These are phyloP conservation scores for Aspergillus fructus DNA, from an alignment of 2,329 filamentous ascomycete species.

Conservation along the genomic window DNA sequence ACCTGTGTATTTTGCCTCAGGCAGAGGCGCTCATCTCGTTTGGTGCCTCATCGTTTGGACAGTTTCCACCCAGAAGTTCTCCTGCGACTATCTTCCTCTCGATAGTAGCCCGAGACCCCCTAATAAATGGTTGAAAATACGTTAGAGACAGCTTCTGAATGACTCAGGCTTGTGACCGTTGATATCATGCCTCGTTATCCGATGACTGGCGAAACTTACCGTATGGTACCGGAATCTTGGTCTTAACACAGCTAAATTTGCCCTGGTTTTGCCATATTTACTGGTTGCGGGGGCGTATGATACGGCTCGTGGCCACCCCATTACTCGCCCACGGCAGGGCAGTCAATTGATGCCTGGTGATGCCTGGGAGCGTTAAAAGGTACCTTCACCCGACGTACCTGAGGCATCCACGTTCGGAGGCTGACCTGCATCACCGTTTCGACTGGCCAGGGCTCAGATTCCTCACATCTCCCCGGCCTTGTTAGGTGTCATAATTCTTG, in stretches of 20 bases:
- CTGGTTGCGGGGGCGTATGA: neutral
- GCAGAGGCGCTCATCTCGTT: neutral
- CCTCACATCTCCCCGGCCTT: conserved; percentile 3
- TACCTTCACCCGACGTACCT: conserved; percentile 2
- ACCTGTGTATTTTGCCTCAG: neutral
- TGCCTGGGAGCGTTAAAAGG: neutral
- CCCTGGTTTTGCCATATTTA: neutral
- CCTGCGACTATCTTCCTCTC: neutral
- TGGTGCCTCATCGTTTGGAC: neutral
- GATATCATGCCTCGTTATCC: neutral
- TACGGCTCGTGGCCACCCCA: neutral
- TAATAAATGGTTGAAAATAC: neutral
- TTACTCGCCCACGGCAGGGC: neutral
- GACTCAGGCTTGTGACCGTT: conserved; percentile 2
- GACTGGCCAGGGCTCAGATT: conserved; percentile 7
- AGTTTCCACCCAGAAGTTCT: neutral
- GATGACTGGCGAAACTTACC: neutral
- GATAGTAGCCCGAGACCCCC: neutral
- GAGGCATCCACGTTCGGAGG: conserved; percentile 9
- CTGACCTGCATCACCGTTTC: conserved; percentile 12
- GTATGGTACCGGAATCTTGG: neutral
- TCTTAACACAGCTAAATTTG: neutral
- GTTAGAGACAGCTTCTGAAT: neutral
- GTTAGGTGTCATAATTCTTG: neutral
- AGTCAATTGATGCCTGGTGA: neutral